Base-by-base conservation (phyloP, 2,329 filamentous ascomycete species). In the Fusarium coicis region DNA sequence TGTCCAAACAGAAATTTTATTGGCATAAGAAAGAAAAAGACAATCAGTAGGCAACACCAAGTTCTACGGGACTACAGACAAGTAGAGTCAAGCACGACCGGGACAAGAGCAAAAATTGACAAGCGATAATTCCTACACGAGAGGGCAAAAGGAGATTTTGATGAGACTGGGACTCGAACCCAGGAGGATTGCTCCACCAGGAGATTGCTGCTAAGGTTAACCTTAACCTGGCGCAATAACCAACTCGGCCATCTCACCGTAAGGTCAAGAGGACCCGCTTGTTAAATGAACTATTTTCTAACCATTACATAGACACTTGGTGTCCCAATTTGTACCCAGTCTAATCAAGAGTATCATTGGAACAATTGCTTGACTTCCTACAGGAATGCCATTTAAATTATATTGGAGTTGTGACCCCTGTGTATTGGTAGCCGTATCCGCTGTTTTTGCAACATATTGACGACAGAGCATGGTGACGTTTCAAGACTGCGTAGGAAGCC, bases 141-240 rank as follows among this genome's bases (percentile, higher is more conserved):
- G 15, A 6, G 18, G 2, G 14, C 28, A 56, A 59, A 70, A 65
- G 44, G 18, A 16, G 3, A 4, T 5, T 0, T 39, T 76, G 74
- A 76, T 75, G 68, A 76, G 73, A 76, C 73, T 76, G 74, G 74
- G 74, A 76, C 63, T 76, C 70, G 74, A 76, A 76, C 74, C 74
- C 74, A 76, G 73, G 73, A 76, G 74, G 74, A 76, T 76, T 76
- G 74, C 74, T 76, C 74, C 74, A 76, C 63, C 74, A 76, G 73
- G 74, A 76, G 74, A 65, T 61, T 58, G 64, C 60, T 72, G 67
- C 68, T 65, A 74, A 76, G 68, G 74, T 66, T 73, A 62, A 75
- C 74, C 65, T 68, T 68, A 68, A 68, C 65, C 65, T 68, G 65
- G 54, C 65, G 65, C 65, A 63, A 68, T 68, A 76, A 76, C 74